Conservation (phyloP, 768 basidiomycete species). For the Cystobasidium tubakii region DNA sequence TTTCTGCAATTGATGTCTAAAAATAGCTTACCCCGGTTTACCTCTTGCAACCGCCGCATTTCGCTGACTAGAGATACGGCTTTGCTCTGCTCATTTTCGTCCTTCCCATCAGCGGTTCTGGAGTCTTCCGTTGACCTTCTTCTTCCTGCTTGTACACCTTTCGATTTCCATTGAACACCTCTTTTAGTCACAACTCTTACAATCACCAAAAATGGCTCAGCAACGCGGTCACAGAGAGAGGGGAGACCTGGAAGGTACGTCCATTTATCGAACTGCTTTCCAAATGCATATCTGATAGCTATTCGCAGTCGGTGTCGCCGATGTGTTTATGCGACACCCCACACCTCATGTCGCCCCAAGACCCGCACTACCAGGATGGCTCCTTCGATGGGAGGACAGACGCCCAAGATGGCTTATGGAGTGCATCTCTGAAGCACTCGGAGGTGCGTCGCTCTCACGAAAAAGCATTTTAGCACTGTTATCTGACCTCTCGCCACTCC, state of each 20-base stretch:
- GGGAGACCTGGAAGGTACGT: conserved; percentile 26
- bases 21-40: no score
- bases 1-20: no score
- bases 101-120: no score
- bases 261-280: neutral
- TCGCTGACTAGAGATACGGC: no score
- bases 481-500: neutral
- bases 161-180: neutral
- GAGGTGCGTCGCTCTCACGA: neutral
- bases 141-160: no score
- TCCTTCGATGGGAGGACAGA: conserved; percentile 21
- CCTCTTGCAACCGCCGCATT: no score
- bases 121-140: no score
- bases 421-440: conserved; percentile 22
- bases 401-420: conserved; percentile 31
- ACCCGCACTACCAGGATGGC: conserved; percentile 27
- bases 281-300: neutral
- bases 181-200: neutral
- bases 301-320: conserved; percentile 28
- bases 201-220: conserved; percentile 10
- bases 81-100: no score
- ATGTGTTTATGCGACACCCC: conserved; percentile 17
- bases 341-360: conserved; percentile 23
- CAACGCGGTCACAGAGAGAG: conserved; percentile 14
- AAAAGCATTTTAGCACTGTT: neutral